Evolutionary conservation across 1,284 basidiomycete genomes (phyloP), one percentile per base, ranked within the genome.

Genomic region (Leccinum subatratum): DNA sequence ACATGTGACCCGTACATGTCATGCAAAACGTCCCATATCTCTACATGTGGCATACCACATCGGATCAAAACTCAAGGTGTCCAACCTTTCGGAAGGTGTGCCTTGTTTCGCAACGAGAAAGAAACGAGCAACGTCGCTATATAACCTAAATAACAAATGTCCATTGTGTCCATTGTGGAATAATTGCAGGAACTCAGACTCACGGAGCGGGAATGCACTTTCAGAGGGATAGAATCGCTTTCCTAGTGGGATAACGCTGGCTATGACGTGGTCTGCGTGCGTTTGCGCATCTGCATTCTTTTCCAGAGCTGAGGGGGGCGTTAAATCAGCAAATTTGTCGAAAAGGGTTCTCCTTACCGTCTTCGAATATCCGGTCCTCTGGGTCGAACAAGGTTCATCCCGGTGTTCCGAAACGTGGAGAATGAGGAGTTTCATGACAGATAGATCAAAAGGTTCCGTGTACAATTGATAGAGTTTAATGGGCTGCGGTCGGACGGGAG

Each of bases 331-430:
- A 34, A 62, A 45, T n/a, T 37, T 39, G 18, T 59, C 45, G 37
- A 67, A 54, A 3, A 32, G 14, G 20, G 37, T 42, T 63, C 37
- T 63, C 79, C 86, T 69, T 75, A 90, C 94, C 87, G 71, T 90
- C 86, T 61, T 91, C 86, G 67, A 98, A 86, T 68, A 99, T 88
- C 70, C 87, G 87, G 70, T 89, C 88, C 97, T 94, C 11, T 2
- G 3, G 90, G 88, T 61, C 86, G 83, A 8, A 94, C 89, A 34
- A 97, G 80, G 86, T 67, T 92, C 88, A 72, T 99, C 94, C 18
- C 90, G 88, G 75, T 96, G 93, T 75, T 96, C 95, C 8, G 97
- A 94, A 5, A 96, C 91, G 74, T 97, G 93, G 67, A 98, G 84
- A 75, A 98, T 95, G 45, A 98, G 83, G 22, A 99, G 83, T 76